Percentiles rank a stretch among this genome's conserved stretches.
phyloP scores from a whole-genome alignment of 1,139 yeast genomes.

The Arxiozyma bovina region DNA sequence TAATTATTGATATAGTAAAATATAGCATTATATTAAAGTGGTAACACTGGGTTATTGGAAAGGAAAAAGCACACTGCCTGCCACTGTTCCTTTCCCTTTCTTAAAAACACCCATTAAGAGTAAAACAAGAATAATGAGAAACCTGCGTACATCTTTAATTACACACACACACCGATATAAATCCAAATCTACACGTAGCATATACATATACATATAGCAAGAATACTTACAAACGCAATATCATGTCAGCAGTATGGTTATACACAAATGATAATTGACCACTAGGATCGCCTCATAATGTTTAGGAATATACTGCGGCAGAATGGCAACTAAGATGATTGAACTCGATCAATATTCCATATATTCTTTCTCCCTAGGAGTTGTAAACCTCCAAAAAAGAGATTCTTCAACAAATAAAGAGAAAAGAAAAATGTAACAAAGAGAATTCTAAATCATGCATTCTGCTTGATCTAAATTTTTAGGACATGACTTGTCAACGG shows the following conservation, averaged over 20 bases:
- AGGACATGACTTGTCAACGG: slow-evolving; percentile 68
- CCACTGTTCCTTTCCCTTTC: background rate
- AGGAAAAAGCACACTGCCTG: too few relatives aligned
- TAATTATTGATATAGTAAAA: background rate
- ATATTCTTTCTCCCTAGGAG: background rate
- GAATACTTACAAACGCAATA: slow-evolving; percentile 2
- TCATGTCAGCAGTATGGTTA: slow-evolving; percentile 81
- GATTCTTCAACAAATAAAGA: background rate
- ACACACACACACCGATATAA: slow-evolving; percentile 1
- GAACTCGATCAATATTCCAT: slow-evolving; percentile 43
- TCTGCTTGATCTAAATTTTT: slow-evolving; percentile 39
- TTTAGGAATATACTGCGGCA: slow-evolving; percentile 80
- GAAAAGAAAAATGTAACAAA: slow-evolving; percentile 5
- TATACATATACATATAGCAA: background rate
- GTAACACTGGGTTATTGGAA: too few relatives aligned
- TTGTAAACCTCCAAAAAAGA: background rate
- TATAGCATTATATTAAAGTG: background rate
- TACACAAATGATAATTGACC: slow-evolving; percentile 82
- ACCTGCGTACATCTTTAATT: background rate
- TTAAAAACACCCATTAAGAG: background rate
- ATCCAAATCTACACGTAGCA: background rate
- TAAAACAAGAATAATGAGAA: background rate
- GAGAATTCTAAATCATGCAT: slow-evolving; percentile 59
- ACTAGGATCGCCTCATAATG: slow-evolving; percentile 70
- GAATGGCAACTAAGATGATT: slow-evolving; percentile 34